Evolutionary conservation across 164 flowering plant species (phyloP).

Genomic region (Vitis riparia): DNA sequence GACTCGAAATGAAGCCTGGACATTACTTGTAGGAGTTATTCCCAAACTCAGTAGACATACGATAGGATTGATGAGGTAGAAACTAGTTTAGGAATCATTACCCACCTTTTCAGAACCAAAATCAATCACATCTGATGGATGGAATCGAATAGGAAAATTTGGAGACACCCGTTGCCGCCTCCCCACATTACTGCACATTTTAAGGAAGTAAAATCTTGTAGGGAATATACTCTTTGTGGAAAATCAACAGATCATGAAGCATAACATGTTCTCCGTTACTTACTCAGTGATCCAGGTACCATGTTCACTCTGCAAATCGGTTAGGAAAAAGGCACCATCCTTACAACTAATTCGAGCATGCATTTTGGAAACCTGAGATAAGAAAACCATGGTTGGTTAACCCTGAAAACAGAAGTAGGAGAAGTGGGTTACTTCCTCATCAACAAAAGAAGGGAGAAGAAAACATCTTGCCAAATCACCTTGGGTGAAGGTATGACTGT

Average conservation of each 20-base stretch:
- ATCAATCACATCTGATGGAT: constrained; percentile 69
- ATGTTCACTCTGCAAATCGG: constrained; percentile 73
- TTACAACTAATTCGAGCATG: constrained; percentile 76
- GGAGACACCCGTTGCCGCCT: constrained; percentile 64
- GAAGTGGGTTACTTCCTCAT: background rate
- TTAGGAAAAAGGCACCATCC: constrained; percentile 75
- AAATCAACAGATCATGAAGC: background rate
- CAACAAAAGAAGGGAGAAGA: background rate
- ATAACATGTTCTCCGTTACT: constrained; percentile 23
- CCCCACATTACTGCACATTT: constrained; percentile 70
- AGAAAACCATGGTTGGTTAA: background rate
- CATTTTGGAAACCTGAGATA: constrained; percentile 61
- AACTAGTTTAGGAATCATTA: constrained; percentile 3
- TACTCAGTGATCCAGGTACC: constrained; percentile 88
- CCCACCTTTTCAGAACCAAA: constrained; percentile 70
- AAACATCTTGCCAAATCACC: constrained; percentile 34
- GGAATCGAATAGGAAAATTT: constrained; percentile 70
- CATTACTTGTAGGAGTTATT: background rate
- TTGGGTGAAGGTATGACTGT: constrained; percentile 57
- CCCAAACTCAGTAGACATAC: background rate
- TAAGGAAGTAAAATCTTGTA: background rate
- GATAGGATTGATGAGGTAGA: background rate
- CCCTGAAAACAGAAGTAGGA: background rate
- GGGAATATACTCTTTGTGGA: background rate
- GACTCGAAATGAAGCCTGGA: constrained; percentile 69